Conservation (phyloP, 345 rosid species). For the Conringia planisiliqua region DNA sequence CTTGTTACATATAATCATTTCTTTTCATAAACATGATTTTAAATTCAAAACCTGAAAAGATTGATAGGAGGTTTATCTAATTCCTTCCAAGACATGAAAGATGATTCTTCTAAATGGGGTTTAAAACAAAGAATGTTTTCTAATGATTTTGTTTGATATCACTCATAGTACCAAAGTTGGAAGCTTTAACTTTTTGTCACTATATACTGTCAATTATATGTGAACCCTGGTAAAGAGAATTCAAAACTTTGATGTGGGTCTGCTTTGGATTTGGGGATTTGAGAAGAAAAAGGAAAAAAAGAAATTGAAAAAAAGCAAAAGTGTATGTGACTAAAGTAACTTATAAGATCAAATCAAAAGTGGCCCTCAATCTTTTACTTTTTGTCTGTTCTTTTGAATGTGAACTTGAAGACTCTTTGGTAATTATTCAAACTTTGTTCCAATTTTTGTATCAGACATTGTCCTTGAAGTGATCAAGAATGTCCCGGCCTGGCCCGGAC, state of each 20-base stretch:
- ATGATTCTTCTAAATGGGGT: slow-evolving; percentile 10
- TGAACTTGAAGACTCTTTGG: slow-evolving; percentile 24
- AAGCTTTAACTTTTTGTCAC: slow-evolving; percentile 32
- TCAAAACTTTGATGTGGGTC: slow-evolving; percentile 47
- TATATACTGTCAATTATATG: slow-evolving; percentile 26
- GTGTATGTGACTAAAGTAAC: slow-evolving; percentile 40
- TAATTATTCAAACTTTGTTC: not conserved
- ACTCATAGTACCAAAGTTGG: not conserved
- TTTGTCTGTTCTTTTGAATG: slow-evolving; percentile 29
- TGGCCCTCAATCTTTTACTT: slow-evolving; percentile 31
- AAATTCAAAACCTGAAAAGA: slow-evolving; percentile 3
- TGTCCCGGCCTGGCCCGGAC: slow-evolving; percentile 92
- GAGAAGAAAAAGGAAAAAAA: slow-evolving; percentile 48
- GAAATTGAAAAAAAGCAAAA: slow-evolving; percentile 3
- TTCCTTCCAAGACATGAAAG: not conserved
- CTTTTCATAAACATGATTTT: not conserved
- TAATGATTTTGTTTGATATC: slow-evolving; percentile 5
- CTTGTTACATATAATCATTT: not conserved
- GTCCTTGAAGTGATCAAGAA: slow-evolving; percentile 83
- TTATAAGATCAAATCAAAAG: slow-evolving; percentile 38
- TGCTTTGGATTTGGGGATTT: slow-evolving; percentile 77
- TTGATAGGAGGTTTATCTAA: not conserved
- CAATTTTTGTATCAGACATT: slow-evolving; percentile 49
- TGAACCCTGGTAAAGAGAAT: slow-evolving; percentile 23
- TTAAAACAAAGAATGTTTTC: slow-evolving; percentile 18